These are phyloP conservation scores for Copromyces sp. DNA, from an alignment of 495 filamentous ascomycete genomes.

Conservation along the genomic window DNA sequence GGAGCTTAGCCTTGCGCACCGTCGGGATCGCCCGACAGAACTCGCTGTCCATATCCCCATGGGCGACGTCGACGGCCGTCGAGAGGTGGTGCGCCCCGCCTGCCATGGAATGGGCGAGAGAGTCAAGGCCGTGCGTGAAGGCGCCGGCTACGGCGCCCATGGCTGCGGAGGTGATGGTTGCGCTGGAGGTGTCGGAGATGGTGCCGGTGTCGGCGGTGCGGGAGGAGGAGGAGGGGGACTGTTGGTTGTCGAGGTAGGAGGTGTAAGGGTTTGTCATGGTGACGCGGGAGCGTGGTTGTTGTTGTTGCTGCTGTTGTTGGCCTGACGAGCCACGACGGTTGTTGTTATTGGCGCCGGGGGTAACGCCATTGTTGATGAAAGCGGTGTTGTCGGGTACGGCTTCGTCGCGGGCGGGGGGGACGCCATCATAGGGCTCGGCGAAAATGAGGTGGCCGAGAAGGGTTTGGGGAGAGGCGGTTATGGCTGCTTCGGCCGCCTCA, in stretches of 20 bases:
- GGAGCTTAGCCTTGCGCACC: conserved; percentile 39
- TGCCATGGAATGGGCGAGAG: background rate
- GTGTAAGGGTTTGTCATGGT: conserved; percentile 8
- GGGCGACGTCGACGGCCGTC: background rate
- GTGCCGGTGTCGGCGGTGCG: conserved; percentile 40
- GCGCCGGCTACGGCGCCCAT: conserved; percentile 15
- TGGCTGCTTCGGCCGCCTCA: conserved; percentile 65
- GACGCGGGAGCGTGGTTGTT: conserved; percentile 2
- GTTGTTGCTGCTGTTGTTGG: conserved; percentile 8
- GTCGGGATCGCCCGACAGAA: conserved; percentile 34
- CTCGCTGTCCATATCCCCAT: conserved; percentile 5
- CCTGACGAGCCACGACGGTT: background rate
- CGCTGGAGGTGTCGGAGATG: conserved; percentile 39
- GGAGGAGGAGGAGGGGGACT: conserved; percentile 38
- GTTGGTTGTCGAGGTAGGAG: conserved; percentile 14
- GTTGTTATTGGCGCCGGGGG: background rate
- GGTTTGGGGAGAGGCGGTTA: conserved; percentile 63
- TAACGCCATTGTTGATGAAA: background rate
- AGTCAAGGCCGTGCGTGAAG: conserved; percentile 5
- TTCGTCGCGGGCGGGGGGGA: conserved; percentile 56
- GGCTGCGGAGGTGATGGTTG: conserved; percentile 43
- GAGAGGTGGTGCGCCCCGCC: background rate
- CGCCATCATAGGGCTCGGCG: conserved; percentile 65
- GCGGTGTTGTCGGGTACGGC: conserved; percentile 36
- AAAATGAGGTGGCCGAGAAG: conserved; percentile 68